These are phyloP conservation scores for Straminergon stramineum DNA, from an alignment of 225 moss, liverwort and hornwort species.

Conservation along the genomic window DNA sequence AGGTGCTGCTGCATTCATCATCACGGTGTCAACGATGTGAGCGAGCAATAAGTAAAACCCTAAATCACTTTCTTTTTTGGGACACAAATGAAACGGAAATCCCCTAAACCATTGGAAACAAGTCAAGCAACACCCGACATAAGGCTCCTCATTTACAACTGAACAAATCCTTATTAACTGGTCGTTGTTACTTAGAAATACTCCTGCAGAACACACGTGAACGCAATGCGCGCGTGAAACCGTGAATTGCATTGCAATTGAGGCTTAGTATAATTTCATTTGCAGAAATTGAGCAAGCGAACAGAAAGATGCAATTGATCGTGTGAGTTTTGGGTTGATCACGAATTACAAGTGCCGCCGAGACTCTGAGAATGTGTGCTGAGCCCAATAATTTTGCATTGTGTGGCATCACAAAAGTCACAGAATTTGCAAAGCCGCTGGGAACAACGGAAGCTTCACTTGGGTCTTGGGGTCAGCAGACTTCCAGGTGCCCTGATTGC, in stretches of 20 bases:
- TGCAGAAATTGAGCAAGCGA: background rate
- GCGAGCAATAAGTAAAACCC: background rate
- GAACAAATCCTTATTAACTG: background rate
- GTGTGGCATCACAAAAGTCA: background rate
- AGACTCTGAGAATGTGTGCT: background rate
- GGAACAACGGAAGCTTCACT: background rate
- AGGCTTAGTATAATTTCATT: background rate
- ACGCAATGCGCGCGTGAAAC: background rate
- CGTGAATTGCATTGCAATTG: background rate
- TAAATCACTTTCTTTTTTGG: no score
- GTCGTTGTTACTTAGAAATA: background rate
- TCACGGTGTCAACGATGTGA: background rate
- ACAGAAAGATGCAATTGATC: background rate
- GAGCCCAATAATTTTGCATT: background rate
- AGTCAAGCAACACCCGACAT: background rate
- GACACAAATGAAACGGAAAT: no score
- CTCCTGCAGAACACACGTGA: slow-evolving; percentile 1
- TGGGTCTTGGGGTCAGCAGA: background rate
- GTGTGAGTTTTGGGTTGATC: background rate
- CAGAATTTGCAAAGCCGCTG: background rate
- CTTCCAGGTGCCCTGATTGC: background rate
- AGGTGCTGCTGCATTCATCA: background rate
- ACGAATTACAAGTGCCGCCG: background rate
- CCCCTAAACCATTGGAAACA: background rate
- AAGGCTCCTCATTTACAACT: background rate